A percentile compares a stretch with the other conserved stretches of the same genome.
These are phyloP conservation scores for Ottelia alismoides DNA, from an alignment of 106 monocot species.

Conservation along the genomic window DNA sequence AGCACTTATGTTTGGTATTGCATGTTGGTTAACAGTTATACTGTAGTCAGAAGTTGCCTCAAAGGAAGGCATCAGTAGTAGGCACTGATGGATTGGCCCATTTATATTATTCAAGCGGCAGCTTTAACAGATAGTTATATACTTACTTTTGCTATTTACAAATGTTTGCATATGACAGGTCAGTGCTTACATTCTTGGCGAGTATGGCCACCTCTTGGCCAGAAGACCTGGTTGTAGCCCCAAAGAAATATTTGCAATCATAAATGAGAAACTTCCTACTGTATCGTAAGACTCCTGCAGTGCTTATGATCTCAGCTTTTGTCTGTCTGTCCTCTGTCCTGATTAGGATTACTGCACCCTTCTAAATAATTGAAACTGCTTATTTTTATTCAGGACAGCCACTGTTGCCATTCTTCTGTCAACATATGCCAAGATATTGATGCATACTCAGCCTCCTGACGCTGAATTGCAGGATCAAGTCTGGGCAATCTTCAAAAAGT, in stretches of 20 bases:
- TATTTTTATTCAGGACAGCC: conserved; percentile 33
- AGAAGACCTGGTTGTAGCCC: conserved; percentile 93
- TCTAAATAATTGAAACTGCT: too few relatives aligned
- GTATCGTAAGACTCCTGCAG: conserved; percentile 92
- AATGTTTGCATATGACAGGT: conserved; percentile 33
- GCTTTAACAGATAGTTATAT: too few relatives aligned
- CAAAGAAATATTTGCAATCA: conserved; percentile 79
- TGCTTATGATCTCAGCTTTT: too few relatives aligned
- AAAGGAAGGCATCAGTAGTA: too few relatives aligned
- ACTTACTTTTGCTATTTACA: conserved; percentile 1
- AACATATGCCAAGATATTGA: conserved; percentile 95
- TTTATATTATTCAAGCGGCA: too few relatives aligned
- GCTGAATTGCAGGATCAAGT: conserved; percentile 85
- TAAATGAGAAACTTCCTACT: conserved; percentile 94
- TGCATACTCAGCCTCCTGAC: conserved; percentile 92
- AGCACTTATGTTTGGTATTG: too few relatives aligned
- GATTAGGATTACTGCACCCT: too few relatives aligned
- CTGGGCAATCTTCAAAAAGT: conserved; percentile 91
- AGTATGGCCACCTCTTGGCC: conserved; percentile 88
- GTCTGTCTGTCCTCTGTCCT: too few relatives aligned
- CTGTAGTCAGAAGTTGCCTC: too few relatives aligned
- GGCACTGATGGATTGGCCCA: too few relatives aligned
- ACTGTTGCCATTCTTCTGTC: conserved; percentile 96
- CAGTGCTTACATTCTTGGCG: conserved; percentile 97
- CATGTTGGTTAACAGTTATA: too few relatives aligned